Conservation (phyloP, 177 flowering plant genomes). For the Vitis hybrid region DNA sequence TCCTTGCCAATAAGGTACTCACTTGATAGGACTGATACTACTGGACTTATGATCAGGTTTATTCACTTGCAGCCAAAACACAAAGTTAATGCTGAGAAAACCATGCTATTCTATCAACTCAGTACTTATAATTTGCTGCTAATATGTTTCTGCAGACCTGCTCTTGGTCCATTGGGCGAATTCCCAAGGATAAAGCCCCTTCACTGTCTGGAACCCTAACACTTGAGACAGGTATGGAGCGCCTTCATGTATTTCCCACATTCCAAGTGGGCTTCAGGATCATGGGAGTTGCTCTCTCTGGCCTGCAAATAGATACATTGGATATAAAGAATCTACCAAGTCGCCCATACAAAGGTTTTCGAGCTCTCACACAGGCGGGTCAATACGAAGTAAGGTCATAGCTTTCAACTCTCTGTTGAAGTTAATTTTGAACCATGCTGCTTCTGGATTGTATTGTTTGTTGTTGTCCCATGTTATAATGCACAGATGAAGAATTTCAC, state of each 20-base stretch:
- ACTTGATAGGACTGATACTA: too few relatives aligned
- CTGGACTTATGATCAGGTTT: too few relatives aligned
- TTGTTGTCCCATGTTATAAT: neutral
- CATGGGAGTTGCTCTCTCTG: conserved; percentile 93
- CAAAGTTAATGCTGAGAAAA: too few relatives aligned
- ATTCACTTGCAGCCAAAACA: neutral
- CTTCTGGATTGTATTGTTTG: neutral
- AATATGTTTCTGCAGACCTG: conserved; percentile 60
- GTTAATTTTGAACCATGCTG: neutral
- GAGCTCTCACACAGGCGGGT: conserved; percentile 84
- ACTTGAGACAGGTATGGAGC: conserved; percentile 68
- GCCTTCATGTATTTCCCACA: conserved; percentile 77
- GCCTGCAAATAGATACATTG: conserved; percentile 76
- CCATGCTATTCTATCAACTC: too few relatives aligned
- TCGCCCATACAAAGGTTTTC: conserved; percentile 86
- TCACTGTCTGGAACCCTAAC: conserved; percentile 70
- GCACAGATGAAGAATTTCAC: neutral
- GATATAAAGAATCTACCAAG: conserved; percentile 63
- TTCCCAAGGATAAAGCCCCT: conserved; percentile 90
- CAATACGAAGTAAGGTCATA: conserved; percentile 78
- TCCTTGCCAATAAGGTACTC: conserved; percentile 83
- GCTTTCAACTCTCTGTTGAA: neutral
- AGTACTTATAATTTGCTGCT: neutral
- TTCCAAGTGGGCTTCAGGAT: conserved; percentile 79
- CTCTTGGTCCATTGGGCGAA: conserved; percentile 80